These are phyloP conservation scores for Penicillium vulpinum DNA, from an alignment of 2,329 filamentous ascomycete genomes.

Conservation along the genomic window DNA sequence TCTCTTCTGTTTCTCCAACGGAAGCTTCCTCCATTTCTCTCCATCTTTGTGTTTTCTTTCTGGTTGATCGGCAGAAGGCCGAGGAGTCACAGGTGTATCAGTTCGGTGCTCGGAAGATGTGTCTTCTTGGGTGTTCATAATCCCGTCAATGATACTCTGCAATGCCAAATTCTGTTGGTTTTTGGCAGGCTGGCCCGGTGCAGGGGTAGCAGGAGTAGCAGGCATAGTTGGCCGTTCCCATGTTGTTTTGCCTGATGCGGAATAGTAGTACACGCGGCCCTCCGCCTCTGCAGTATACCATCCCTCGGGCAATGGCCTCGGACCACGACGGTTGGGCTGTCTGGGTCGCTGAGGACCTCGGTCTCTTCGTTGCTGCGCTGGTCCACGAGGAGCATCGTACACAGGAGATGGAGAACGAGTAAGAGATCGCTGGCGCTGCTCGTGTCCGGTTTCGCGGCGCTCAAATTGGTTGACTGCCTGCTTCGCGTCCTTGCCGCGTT, in stretches of 20 bases:
- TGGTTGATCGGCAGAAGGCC: conserved; percentile 54
- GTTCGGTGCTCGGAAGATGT: conserved; percentile 54
- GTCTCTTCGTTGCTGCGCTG: conserved; percentile 54
- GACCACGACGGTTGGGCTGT: conserved; percentile 57
- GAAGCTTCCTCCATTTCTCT: conserved; percentile 50
- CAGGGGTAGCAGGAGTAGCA: conserved; percentile 60
- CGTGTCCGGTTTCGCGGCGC: conserved; percentile 53
- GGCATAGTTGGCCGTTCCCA: conserved; percentile 77
- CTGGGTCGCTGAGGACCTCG: conserved; percentile 57
- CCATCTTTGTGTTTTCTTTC: conserved; percentile 46
- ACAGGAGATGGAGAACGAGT: conserved; percentile 53
- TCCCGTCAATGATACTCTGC: conserved; percentile 81
- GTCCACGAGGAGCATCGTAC: conserved; percentile 47
- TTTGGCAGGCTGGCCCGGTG: conserved; percentile 51
- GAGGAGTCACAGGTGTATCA: conserved; percentile 65
- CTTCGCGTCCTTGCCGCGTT: conserved; percentile 58
- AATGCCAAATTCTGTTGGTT: conserved; percentile 74
- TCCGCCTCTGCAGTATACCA: conserved; percentile 78
- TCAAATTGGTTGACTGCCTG: conserved; percentile 65
- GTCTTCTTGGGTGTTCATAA: conserved; percentile 67
- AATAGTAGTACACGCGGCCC: conserved; percentile 81
- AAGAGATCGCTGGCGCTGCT: conserved; percentile 53
- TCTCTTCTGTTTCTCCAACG: conserved; percentile 82
- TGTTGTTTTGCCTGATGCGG: conserved; percentile 71
- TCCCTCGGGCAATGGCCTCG: conserved; percentile 68